Conservation (phyloP, 208 protist species). For the Leishmania tarentolae region DNA sequence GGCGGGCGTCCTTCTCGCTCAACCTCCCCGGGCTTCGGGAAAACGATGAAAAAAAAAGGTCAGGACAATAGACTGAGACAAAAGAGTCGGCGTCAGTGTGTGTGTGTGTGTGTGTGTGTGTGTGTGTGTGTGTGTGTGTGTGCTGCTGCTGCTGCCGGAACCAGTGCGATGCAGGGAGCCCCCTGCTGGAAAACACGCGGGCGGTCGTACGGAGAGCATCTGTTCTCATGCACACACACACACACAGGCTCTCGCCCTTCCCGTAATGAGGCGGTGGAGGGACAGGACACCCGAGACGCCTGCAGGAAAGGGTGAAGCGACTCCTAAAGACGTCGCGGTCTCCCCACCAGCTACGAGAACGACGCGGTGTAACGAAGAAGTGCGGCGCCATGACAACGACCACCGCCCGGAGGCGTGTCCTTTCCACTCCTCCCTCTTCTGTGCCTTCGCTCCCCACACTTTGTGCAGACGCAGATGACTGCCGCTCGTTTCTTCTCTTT, state of each 20-base stretch:
- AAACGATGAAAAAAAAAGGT: background rate
- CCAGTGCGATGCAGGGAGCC: background rate
- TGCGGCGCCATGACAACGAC: background rate
- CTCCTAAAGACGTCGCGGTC: background rate
- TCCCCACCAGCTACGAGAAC: background rate
- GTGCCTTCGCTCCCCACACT: background rate
- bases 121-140: background rate
- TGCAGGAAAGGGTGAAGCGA: background rate
- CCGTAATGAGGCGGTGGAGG: background rate
- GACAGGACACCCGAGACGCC: background rate
- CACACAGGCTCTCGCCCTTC: background rate
- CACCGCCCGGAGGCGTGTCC: background rate
- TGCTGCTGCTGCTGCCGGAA: background rate
- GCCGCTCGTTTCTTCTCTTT: background rate
- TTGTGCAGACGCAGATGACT: background rate
- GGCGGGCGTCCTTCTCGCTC: background rate
- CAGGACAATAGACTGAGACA: background rate
- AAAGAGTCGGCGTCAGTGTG: background rate
- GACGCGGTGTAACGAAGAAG: background rate
- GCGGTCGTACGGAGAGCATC: background rate
- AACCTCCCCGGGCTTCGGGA: too few relatives aligned
- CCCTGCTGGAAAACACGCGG: background rate
- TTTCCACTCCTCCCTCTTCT: background rate
- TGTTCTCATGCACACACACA: background rate
- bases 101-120: background rate